Conservation (phyloP, 495 filamentous ascomycete species). For the Daldinia childiae region DNA sequence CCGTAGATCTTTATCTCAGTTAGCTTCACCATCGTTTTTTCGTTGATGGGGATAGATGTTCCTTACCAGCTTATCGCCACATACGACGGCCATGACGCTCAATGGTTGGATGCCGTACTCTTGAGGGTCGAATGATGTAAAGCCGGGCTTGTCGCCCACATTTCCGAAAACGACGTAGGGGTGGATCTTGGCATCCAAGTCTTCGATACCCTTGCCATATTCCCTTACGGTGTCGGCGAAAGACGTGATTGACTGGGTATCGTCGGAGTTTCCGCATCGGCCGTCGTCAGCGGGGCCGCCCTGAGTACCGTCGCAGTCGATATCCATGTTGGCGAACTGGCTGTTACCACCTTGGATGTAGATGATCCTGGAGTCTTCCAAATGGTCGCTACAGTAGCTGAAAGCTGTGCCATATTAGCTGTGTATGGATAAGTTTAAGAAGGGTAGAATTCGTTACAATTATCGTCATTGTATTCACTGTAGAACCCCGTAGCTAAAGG, state of each 20-base stretch:
- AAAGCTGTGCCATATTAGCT: slow-evolving; percentile 38
- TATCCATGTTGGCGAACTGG: slow-evolving; percentile 65
- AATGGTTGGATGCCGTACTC: slow-evolving; percentile 64
- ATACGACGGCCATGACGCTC: slow-evolving; percentile 72
- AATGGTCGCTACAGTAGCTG: slow-evolving; percentile 54
- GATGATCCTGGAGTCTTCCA: slow-evolving; percentile 46
- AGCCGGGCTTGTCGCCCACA: slow-evolving; percentile 52
- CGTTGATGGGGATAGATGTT: background rate
- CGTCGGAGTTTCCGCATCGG: slow-evolving; percentile 59
- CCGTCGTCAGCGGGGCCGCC: slow-evolving; percentile 56
- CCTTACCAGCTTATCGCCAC: slow-evolving; percentile 62
- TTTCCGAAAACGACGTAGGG: slow-evolving; percentile 76
- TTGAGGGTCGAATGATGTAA: slow-evolving; percentile 59
- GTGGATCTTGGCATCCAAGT: slow-evolving; percentile 69
- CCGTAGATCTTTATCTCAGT: slow-evolving; percentile 64
- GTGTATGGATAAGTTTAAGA: background rate
- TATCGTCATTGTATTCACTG: slow-evolving; percentile 44
- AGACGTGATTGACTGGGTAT: slow-evolving; percentile 64
- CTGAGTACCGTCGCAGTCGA: slow-evolving; percentile 73
- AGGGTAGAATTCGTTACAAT: slow-evolving; percentile 37
- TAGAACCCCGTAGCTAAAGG: slow-evolving; percentile 52
- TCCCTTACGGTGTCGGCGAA: slow-evolving; percentile 61
- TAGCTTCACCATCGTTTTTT: slow-evolving; percentile 5
- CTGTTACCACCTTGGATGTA: slow-evolving; percentile 50
- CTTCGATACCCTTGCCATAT: slow-evolving; percentile 58